Evolutionary conservation across 176 grass and related monocot genomes (phyloP).

Genomic region (Musa schizocarpa): DNA sequence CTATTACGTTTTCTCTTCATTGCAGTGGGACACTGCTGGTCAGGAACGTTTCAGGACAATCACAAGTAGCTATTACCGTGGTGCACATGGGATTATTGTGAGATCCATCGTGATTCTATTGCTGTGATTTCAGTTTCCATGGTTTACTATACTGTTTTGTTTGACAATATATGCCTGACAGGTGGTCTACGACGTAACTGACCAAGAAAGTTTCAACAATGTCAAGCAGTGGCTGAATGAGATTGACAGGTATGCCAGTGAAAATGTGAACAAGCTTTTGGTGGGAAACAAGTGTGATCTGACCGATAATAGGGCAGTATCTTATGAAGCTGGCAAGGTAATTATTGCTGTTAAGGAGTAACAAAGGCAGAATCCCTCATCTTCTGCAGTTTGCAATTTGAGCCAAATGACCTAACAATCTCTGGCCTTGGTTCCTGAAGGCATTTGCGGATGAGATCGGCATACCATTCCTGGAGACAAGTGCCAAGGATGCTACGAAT

Average conservation of each 20-base stretch:
- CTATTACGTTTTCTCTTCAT: conserved; percentile 1
- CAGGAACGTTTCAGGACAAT: conserved; percentile 72
- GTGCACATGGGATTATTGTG: conserved; percentile 69
- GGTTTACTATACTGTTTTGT: no score
- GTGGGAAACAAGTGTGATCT: conserved; percentile 12
- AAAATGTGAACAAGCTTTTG: conserved; percentile 68
- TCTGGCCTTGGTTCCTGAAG: conserved; percentile 2
- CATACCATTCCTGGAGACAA: conserved; percentile 64
- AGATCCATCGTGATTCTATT: neutral
- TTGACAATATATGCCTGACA: neutral
- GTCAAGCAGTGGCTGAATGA: conserved; percentile 31
- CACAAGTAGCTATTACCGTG: conserved; percentile 67
- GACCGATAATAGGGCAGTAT: conserved; percentile 46
- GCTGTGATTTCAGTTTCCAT: neutral
- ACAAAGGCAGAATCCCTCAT: neutral
- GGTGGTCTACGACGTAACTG: conserved; percentile 68
- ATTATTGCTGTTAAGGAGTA: conserved; percentile 3
- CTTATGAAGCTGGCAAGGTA: conserved; percentile 61
- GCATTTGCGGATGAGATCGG: conserved; percentile 46
- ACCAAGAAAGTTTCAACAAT: conserved; percentile 46
- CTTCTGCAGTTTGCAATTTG: no score
- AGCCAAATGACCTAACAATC: no score
- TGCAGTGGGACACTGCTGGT: conserved; percentile 68
- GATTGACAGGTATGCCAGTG: conserved; percentile 62
- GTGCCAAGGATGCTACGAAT: conserved; percentile 72